These are phyloP conservation scores for Globisporangium acanthophoron DNA, from an alignment of 352 stramenopile genomes.

Conservation along the genomic window DNA sequence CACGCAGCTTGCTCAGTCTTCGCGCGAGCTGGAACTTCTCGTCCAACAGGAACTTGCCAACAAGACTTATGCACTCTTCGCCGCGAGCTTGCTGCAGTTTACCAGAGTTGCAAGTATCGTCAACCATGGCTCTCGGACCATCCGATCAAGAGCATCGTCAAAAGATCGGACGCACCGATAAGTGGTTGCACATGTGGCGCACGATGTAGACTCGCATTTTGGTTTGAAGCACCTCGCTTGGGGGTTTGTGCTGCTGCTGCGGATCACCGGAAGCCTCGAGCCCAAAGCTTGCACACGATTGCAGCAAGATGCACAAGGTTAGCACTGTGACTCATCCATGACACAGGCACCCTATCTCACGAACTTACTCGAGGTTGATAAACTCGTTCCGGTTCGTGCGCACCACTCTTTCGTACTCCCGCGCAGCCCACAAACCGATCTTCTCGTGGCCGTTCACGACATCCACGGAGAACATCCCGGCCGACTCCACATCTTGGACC, in stretches of 20 bases:
- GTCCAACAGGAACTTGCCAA: constrained; percentile 46
- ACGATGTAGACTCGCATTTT: constrained; percentile 66
- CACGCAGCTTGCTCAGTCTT: constrained; percentile 43
- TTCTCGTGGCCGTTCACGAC: constrained; percentile 47
- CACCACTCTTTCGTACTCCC: constrained; percentile 45
- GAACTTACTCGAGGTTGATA: constrained; percentile 59
- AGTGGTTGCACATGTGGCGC: constrained; percentile 64
- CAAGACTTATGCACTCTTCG: constrained; percentile 49
- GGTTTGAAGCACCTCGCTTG: constrained; percentile 15
- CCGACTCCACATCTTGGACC: constrained; percentile 47
- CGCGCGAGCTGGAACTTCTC: constrained; percentile 67
- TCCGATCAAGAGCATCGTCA: background rate
- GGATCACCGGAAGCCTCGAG: constrained; percentile 24
- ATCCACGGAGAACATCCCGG: constrained; percentile 46
- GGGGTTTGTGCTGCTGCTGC: constrained; percentile 3
- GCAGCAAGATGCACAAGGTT: background rate
- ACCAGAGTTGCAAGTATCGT: background rate
- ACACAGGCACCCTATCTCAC: background rate
- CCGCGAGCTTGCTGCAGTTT: constrained; percentile 39
- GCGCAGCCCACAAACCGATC: constrained; percentile 54
- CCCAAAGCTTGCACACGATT: constrained; percentile 34
- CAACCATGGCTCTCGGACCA: background rate
- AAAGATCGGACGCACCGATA: constrained; percentile 36
- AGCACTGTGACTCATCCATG: background rate
- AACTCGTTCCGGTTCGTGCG: constrained; percentile 49